Conservation (phyloP, 2,329 filamentous ascomycete species). For the Cytospora piceae region DNA sequence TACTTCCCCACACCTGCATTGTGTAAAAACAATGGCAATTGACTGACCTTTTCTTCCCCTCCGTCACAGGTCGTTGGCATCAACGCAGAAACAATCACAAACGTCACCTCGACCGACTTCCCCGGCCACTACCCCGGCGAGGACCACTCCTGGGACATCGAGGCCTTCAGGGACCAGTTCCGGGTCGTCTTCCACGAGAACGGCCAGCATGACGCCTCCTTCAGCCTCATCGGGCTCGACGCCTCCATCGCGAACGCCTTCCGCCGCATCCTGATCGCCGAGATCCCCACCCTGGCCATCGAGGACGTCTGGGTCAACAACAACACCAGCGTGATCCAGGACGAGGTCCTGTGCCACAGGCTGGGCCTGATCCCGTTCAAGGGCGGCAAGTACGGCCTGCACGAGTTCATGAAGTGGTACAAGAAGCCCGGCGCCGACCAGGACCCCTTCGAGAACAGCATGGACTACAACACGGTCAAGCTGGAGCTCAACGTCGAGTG, state of each 20-base stretch:
- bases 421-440: slow-evolving; percentile 69
- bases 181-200: slow-evolving; percentile 81
- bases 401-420: slow-evolving; percentile 80
- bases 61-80: slow-evolving; percentile 75
- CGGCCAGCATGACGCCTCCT: slow-evolving; percentile 74
- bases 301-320: slow-evolving; percentile 92
- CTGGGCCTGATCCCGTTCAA: slow-evolving; percentile 89
- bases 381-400: slow-evolving; percentile 75
- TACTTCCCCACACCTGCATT: neutral
- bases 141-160: slow-evolving; percentile 59
- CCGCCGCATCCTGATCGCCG: slow-evolving; percentile 91
- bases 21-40: neutral
- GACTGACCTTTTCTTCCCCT: slow-evolving; percentile 21
- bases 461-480: slow-evolving; percentile 86
- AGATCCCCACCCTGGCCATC: slow-evolving; percentile 92
- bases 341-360: slow-evolving; percentile 91
- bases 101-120: slow-evolving; percentile 89
- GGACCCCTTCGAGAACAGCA: slow-evolving; percentile 61
- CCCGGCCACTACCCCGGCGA: slow-evolving; percentile 90
- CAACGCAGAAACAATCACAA: slow-evolving; percentile 86
- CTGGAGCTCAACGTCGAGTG: slow-evolving; percentile 79
- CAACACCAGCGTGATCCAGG: slow-evolving; percentile 97
- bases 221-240: slow-evolving; percentile 90
- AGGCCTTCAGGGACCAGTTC: slow-evolving; percentile 47
- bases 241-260: slow-evolving; percentile 96